These are phyloP conservation scores for Xylaria longipes DNA, from an alignment of 495 filamentous ascomycete genomes.

Conservation along the genomic window DNA sequence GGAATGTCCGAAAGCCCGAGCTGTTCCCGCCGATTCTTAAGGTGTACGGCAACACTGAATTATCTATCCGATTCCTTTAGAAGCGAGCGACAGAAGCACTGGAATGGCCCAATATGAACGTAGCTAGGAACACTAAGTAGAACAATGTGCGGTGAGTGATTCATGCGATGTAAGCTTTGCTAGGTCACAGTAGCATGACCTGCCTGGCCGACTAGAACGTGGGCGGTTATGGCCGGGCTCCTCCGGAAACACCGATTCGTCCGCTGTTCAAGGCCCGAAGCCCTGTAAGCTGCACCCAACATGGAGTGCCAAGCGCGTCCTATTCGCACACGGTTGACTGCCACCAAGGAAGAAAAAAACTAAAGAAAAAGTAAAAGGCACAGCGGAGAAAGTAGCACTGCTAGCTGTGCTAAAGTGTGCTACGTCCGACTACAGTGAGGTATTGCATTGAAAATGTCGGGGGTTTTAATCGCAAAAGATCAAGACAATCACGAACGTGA, in stretches of 20 bases:
- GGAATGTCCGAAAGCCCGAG: slow-evolving; percentile 1
- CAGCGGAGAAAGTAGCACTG: neutral
- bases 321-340: neutral
- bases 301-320: neutral
- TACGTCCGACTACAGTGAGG: neutral
- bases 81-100: neutral
- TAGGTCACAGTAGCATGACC: neutral
- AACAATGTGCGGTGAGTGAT: neutral
- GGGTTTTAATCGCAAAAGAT: neutral
- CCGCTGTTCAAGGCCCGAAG: slow-evolving; percentile 1
- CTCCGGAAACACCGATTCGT: neutral
- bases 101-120: neutral
- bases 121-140: neutral
- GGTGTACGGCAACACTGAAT: neutral
- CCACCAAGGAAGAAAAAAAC: neutral
- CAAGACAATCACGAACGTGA: slow-evolving; percentile 5
- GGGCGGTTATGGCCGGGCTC: neutral
- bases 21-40: neutral
- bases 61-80: neutral
- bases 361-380: neutral
- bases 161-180: neutral
- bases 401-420: neutral
- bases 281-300: neutral
- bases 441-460: neutral
- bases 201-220: neutral